phyloP scores from a whole-genome alignment of 1,284 basidiomycete species.

The Ganoderma lucidum region DNA sequence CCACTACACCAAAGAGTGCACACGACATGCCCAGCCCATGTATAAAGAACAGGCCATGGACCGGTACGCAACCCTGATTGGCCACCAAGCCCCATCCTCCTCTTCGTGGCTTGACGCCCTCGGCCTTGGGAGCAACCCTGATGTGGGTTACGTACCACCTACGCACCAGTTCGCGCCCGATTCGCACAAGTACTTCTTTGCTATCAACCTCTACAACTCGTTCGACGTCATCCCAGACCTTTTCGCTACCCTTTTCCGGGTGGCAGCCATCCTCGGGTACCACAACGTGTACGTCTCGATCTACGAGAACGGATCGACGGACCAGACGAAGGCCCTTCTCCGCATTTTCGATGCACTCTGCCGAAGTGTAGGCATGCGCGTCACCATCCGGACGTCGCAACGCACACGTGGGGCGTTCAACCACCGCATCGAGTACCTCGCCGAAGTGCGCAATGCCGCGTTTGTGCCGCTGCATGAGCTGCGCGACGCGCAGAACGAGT shows the following conservation, averaged over 20 bases:
- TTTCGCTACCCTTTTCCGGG: slow-evolving; percentile 94
- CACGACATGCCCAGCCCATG: slow-evolving; percentile 80
- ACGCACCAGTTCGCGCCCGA: slow-evolving; percentile 54
- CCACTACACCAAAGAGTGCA: slow-evolving; percentile 92
- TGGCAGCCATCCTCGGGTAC: slow-evolving; percentile 89
- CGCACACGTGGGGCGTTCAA: slow-evolving; percentile 95
- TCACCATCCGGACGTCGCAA: slow-evolving; percentile 90
- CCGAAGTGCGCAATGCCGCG: slow-evolving; percentile 95
- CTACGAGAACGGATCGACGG: slow-evolving; percentile 96
- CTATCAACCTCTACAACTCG: slow-evolving; percentile 98
- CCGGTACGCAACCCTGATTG: slow-evolving; percentile 84
- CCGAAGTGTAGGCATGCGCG: slow-evolving; percentile 85
- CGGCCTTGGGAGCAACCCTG: slow-evolving; percentile 53
- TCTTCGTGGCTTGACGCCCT: slow-evolving; percentile 70
- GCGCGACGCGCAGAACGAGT: slow-evolving; percentile 87
- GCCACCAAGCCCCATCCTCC: slow-evolving; percentile 69
- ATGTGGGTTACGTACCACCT: slow-evolving; percentile 52
- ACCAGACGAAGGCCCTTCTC: slow-evolving; percentile 95
- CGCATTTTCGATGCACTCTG: slow-evolving; percentile 93
- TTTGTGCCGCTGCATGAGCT: slow-evolving; percentile 93
- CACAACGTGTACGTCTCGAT: slow-evolving; percentile 97
- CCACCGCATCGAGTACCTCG: slow-evolving; percentile 97
- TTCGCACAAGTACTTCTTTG: slow-evolving; percentile 97
- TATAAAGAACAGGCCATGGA: slow-evolving; percentile 87
- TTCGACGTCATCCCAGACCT: slow-evolving; percentile 97